Evolutionary conservation across 805 yeast genomes (phyloP).

Genomic region (Pichia californica): DNA sequence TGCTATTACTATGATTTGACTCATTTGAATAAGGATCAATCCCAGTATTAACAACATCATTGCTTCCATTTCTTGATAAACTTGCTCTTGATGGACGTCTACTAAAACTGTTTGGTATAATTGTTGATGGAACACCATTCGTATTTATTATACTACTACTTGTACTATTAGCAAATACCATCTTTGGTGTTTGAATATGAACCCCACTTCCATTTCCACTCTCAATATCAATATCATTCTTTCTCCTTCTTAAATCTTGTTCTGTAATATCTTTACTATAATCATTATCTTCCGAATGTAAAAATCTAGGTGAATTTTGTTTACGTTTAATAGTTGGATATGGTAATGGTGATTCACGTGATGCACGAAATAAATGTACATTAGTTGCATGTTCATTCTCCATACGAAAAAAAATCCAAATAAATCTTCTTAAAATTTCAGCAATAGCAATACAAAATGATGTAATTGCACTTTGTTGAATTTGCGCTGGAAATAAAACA

Average conservation of each 20-base stretch:
- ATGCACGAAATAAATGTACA: conserved; percentile 77
- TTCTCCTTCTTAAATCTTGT: conserved; percentile 72
- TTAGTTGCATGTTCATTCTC: conserved; percentile 96
- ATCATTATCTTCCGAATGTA: conserved; percentile 44
- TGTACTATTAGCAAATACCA: neutral
- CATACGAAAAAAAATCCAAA: conserved; percentile 90
- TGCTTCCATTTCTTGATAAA: neutral
- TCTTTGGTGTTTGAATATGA: conserved; percentile 5
- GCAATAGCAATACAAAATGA: conserved; percentile 79
- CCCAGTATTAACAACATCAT: neutral
- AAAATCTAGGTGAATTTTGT: neutral
- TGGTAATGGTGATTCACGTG: conserved; percentile 82
- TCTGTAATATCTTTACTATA: conserved; percentile 94
- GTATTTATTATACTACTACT: neutral
- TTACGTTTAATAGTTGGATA: conserved; percentile 39
- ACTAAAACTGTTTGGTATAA: neutral
- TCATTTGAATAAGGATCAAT: neutral
- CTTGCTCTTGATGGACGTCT: neutral
- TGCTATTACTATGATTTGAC: neutral
- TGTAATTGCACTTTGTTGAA: conserved; percentile 83
- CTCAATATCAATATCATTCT: neutral
- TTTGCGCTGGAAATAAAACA: conserved; percentile 65
- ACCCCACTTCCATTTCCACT: neutral
- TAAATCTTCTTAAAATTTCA: conserved; percentile 73
- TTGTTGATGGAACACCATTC: neutral